A percentile compares a stretch with the other conserved stretches of the same genome.
Conservation (phyloP, 2,329 filamentous ascomycete genomes). For the Corniculantispora saksenae region DNA sequence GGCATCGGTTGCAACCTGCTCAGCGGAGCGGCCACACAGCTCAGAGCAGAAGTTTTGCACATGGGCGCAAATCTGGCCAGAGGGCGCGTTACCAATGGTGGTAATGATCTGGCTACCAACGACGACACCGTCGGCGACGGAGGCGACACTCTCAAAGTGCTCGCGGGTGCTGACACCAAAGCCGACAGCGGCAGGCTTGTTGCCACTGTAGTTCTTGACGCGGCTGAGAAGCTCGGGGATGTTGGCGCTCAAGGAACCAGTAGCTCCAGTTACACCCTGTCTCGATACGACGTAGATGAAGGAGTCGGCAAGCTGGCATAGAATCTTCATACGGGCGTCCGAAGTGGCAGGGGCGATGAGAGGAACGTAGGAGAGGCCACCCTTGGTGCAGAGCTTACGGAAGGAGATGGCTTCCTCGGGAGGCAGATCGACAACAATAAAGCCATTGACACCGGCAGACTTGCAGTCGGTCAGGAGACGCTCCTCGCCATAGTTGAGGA, state of each 20-base stretch:
- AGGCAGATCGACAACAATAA: slow-evolving; percentile 94
- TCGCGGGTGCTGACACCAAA: slow-evolving; percentile 96
- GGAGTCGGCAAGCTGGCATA: slow-evolving; percentile 95
- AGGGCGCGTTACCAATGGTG: slow-evolving; percentile 55
- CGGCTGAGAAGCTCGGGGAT: slow-evolving; percentile 79
- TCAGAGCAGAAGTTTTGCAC: slow-evolving; percentile 87
- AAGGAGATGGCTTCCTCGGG: slow-evolving; percentile 95
- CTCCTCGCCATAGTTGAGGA: slow-evolving; percentile 93
- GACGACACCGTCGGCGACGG: slow-evolving; percentile 89
- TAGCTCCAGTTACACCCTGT: slow-evolving; percentile 94
- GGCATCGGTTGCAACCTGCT: slow-evolving; percentile 22
- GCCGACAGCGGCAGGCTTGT: slow-evolving; percentile 87
- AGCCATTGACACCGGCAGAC: slow-evolving; percentile 85
- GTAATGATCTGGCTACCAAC: slow-evolving; percentile 95
- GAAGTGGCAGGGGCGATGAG: slow-evolving; percentile 93
- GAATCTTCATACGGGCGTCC: slow-evolving; percentile 87
- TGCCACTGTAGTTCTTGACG: slow-evolving; percentile 89
- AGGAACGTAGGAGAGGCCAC: slow-evolving; percentile 85
- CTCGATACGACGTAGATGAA: slow-evolving; percentile 99
- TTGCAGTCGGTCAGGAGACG: slow-evolving; percentile 81
- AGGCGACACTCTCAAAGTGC: slow-evolving; percentile 83
- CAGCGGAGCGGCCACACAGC: slow-evolving; percentile 50
- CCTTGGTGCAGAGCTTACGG: slow-evolving; percentile 77
- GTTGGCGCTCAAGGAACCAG: slow-evolving; percentile 76
- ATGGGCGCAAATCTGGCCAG: slow-evolving; percentile 40